phyloP scores from a whole-genome alignment of 257 asterid genomes.

The Buddleja alternifolia region DNA sequence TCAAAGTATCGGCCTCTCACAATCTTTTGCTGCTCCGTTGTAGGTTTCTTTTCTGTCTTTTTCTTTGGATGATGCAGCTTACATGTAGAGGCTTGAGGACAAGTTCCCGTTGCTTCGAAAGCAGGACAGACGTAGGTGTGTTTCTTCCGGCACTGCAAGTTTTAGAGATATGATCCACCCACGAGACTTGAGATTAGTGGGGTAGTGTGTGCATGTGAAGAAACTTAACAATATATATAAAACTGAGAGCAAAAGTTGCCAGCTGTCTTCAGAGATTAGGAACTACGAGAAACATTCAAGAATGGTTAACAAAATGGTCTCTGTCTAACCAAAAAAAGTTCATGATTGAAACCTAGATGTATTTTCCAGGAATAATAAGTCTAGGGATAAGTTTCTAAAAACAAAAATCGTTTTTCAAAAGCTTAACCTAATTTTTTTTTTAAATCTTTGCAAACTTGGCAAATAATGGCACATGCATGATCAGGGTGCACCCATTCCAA shows the following conservation, averaged over 20 bases:
- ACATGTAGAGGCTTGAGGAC: conserved; percentile 73
- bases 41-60: conserved; percentile 60
- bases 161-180: conserved; percentile 52
- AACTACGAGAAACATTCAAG: background rate
- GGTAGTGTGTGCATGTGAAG: conserved; percentile 30
- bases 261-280: background rate
- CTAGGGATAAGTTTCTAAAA: background rate
- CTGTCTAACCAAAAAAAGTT: background rate
- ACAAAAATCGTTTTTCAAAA: background rate
- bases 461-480: background rate
- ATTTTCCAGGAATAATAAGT: conserved; percentile 6
- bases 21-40: conserved; percentile 49
- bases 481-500: conserved; percentile 1
- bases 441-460: background rate
- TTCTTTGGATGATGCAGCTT: conserved; percentile 94
- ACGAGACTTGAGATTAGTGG: conserved; percentile 51
- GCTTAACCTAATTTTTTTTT: no score
- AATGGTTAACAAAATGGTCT: background rate
- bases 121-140: conserved; percentile 84
- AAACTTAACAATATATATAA: conserved; percentile 1
- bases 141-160: conserved; percentile 95
- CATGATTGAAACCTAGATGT: background rate
- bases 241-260: conserved; percentile 20
- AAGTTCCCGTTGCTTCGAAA: conserved; percentile 77
- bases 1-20: conserved; percentile 86